Percentiles rank a stretch among this genome's conserved stretches.
phyloP scores from a whole-genome alignment of 2,329 filamentous ascomycete genomes.

The Ascochyta clinopodiicola region DNA sequence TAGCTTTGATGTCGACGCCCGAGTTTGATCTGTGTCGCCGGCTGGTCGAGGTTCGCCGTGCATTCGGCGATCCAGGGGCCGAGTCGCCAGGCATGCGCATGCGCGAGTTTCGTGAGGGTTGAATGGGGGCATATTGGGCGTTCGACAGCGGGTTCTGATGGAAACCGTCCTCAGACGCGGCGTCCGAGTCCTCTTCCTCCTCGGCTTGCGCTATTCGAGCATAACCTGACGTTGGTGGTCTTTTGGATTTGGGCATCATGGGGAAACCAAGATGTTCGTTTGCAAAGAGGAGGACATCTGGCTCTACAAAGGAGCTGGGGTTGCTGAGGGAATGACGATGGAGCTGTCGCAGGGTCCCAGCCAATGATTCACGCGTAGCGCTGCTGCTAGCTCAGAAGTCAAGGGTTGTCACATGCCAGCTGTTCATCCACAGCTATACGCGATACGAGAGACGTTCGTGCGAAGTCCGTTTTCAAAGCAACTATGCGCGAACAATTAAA shows the following conservation, averaged over 20 bases:
- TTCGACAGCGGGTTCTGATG: constrained; percentile 47
- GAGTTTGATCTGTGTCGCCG: constrained; percentile 74
- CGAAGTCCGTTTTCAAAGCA: background rate
- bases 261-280: background rate
- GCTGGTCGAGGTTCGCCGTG: constrained; percentile 30
- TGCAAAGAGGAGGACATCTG: constrained; percentile 7
- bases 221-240: constrained; percentile 58
- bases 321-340: constrained; percentile 35
- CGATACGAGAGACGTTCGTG: background rate
- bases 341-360: constrained; percentile 26
- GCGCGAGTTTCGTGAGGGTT: constrained; percentile 51
- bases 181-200: constrained; percentile 54
- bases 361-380: constrained; percentile 21
- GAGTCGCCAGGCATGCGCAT: constrained; percentile 51
- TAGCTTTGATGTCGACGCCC: constrained; percentile 96
- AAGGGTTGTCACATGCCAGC: constrained; percentile 9
- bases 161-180: constrained; percentile 50
- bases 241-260: constrained; percentile 41
- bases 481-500: background rate
- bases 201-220: constrained; percentile 61
- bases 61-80: constrained; percentile 41
- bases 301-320: constrained; percentile 16
- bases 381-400: constrained; percentile 8
- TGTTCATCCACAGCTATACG: background rate
- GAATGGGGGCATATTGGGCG: constrained; percentile 56